phyloP scores from a whole-genome alignment of 139 green algal genomes.

The Edaphochlamys debaryana region DNA sequence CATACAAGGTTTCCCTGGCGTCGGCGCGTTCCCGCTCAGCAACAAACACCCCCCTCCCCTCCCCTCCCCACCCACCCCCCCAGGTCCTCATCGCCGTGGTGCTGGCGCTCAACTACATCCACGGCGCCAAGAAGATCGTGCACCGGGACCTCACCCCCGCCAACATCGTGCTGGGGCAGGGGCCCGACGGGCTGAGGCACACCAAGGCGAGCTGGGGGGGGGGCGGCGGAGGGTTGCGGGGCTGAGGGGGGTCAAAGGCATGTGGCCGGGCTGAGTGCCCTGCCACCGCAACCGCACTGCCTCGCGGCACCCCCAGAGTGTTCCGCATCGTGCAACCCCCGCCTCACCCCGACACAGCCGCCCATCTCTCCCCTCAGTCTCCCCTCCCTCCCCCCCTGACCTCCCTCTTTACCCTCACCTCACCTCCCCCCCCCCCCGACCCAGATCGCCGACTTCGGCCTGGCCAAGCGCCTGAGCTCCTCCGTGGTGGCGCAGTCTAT shows the following conservation, averaged over 20 bases:
- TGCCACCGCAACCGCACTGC: too few relatives aligned
- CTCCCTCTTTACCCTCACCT: neutral
- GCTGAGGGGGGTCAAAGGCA: neutral
- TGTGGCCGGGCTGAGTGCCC: too few relatives aligned
- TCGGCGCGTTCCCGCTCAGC: too few relatives aligned
- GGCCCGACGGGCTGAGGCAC: constrained; percentile 32
- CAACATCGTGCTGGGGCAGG: constrained; percentile 68
- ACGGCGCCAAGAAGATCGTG: constrained; percentile 57
- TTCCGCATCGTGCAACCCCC: too few relatives aligned
- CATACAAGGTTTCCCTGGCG: too few relatives aligned
- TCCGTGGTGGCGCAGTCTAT: constrained; percentile 53
- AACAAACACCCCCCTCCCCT: too few relatives aligned
- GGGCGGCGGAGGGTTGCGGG: neutral
- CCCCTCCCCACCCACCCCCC: neutral
- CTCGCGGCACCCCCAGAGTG: too few relatives aligned
- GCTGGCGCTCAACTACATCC: constrained; percentile 66
- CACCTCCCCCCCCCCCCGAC: neutral
- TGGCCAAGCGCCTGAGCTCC: constrained; percentile 54
- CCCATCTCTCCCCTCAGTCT: neutral
- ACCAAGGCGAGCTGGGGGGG: constrained; percentile 8
- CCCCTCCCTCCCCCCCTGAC: too few relatives aligned
- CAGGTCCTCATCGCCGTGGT: constrained; percentile 61
- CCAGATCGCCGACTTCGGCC: constrained; percentile 67
- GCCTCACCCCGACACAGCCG: neutral
- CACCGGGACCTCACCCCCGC: constrained; percentile 66